Conservation (phyloP, 495 filamentous ascomycete genomes). For the Chaetomium fimeti region DNA sequence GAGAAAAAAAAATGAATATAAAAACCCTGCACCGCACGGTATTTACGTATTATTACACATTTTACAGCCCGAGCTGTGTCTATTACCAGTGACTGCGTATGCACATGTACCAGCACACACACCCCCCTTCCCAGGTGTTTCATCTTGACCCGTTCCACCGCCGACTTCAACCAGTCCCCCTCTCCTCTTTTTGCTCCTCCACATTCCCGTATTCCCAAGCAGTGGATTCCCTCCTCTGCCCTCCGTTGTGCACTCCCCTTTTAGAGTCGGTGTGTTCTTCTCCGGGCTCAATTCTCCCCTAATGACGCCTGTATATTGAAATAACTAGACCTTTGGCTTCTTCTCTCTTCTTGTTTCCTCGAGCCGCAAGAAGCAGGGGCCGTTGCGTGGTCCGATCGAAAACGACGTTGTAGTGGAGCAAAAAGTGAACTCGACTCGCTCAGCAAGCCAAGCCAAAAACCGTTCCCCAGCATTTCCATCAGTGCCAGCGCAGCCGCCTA, state of each 20-base stretch:
- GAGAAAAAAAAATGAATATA: not conserved
- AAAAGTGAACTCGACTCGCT: not conserved
- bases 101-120: constrained; percentile 6
- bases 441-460: constrained; percentile 17
- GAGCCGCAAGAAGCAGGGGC: constrained; percentile 2
- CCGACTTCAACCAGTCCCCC: constrained; percentile 19
- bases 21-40: not conserved
- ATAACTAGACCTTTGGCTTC: constrained; percentile 19
- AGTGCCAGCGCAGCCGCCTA: constrained; percentile 11
- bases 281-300: constrained; percentile 34
- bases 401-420: constrained; percentile 3
- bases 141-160: constrained; percentile 25
- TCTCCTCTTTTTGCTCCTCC: constrained; percentile 24
- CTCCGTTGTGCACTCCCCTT: constrained; percentile 1
- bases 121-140: constrained; percentile 32
- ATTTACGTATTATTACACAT: not conserved
- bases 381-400: not conserved
- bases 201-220: constrained; percentile 2
- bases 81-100: not conserved
- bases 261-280: constrained; percentile 16
- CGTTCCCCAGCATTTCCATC: constrained; percentile 16
- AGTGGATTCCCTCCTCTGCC: not conserved
- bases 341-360: constrained; percentile 19
- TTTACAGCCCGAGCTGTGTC: too few relatives aligned
- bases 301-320: constrained; percentile 40